phyloP scores from a whole-genome alignment of 805 yeast genomes.

The Yamadazyma ubonensis region DNA sequence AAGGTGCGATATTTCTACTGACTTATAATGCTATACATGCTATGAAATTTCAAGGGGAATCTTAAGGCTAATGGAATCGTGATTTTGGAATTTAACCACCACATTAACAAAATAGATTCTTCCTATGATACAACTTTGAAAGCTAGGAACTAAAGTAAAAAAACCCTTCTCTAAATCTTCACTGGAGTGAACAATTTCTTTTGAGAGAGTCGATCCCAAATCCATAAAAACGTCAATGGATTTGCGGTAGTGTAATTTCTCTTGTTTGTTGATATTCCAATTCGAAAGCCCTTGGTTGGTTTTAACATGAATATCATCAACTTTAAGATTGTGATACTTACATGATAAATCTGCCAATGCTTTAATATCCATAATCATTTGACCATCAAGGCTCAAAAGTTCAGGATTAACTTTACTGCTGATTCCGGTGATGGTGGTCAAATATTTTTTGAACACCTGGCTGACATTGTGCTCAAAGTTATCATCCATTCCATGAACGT shows the following conservation, averaged over 20 bases:
- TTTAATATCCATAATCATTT: constrained; percentile 30
- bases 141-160: constrained; percentile 37
- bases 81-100: constrained; percentile 22
- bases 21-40: not conserved
- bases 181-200: constrained; percentile 26
- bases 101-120: constrained; percentile 35
- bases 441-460: constrained; percentile 25
- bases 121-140: constrained; percentile 37
- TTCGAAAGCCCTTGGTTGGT: not conserved
- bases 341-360: constrained; percentile 33
- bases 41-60: constrained; percentile 25
- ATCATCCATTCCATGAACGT: constrained; percentile 24
- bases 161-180: constrained; percentile 16
- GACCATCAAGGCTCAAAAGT: constrained; percentile 30
- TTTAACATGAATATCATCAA: constrained; percentile 16
- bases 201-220: constrained; percentile 10
- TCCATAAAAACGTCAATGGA: constrained; percentile 11
- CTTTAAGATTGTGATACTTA: constrained; percentile 31
- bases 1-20: not conserved
- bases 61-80: constrained; percentile 24
- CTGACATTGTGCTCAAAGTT: constrained; percentile 26
- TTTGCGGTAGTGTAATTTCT: constrained; percentile 7
- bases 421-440: constrained; percentile 26
- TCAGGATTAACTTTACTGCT: constrained; percentile 23
- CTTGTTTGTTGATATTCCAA: constrained; percentile 3